Base-by-base conservation (phyloP, 140 eudicot species). In the Oenanthe javanica region DNA sequence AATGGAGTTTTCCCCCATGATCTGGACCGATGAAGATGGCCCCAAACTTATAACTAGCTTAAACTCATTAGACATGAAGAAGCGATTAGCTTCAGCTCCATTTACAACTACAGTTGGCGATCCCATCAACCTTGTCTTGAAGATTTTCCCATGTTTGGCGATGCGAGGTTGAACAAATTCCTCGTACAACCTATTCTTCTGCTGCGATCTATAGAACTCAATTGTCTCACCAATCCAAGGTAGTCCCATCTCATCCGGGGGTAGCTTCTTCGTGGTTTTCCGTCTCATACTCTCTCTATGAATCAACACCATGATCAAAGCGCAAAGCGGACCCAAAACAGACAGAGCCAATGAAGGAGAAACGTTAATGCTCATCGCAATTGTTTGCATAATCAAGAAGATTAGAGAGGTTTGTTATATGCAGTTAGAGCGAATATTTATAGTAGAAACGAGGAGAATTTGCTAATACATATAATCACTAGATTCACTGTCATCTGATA, bases 211-310 rank as follows among this genome's bases (percentile, higher is more conserved):
- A 80, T 82, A 87, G 67, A 91, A 93, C 16, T 84, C 86, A 18
- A 91, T 80, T n/a, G 98, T 93, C 87, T 93, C 96, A 1, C 98
- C 98, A 1, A 93, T 87, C 97, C 97, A 91, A 21, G 97, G 96
- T 46, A 89, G 84, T 2, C 96, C 93, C 93, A 89, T 84, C 13
- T 83, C 74, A 59, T 96, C 98, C 0, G 93, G 89, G n/a, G 93
- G 96, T 9, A 86, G 79, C 27, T 61, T 84, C 40, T 61, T 84
- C n/a, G 82, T 85, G 86, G 9, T 61, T 73, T 79, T 78, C 5
- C n/a, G 73, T 46, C 70, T 81, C 25, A 52, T 50, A 42, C 40
- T 54, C 79, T 75, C 61, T 77, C 59, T 84, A 46, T 79, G 78
- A 19, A 79, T 25, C 51, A 91, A 19, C 64, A 89, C 67, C 76